A percentile compares a stretch with the other conserved stretches of the same genome.
These are phyloP conservation scores for Candolleomyces aberdarensis DNA, from an alignment of 768 basidiomycete genomes.

Conservation along the genomic window DNA sequence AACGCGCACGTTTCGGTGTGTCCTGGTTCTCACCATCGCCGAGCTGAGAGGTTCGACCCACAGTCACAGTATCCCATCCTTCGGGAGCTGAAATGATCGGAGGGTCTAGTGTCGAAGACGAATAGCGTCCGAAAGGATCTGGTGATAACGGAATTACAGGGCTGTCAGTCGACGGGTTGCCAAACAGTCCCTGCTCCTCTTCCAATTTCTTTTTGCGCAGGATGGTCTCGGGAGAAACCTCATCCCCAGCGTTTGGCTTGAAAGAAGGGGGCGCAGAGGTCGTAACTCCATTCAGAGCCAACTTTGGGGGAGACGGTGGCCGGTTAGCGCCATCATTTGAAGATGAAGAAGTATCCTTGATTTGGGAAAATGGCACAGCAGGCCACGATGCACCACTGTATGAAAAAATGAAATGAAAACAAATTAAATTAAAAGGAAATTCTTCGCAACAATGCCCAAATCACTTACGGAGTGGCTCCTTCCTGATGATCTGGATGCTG, in stretches of 20 bases:
- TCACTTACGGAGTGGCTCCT: conserved; percentile 16
- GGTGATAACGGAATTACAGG: conserved; percentile 82
- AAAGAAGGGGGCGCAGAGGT: conserved; percentile 55
- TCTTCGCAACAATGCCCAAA: background rate
- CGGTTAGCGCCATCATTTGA: conserved; percentile 16
- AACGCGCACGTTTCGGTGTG: conserved; percentile 16
- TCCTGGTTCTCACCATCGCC: conserved; percentile 7
- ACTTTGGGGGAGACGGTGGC: conserved; percentile 53
- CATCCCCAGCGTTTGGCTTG: conserved; percentile 20
- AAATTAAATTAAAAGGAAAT: background rate
- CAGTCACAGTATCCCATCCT: conserved; percentile 42
- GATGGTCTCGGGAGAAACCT: conserved; percentile 42
- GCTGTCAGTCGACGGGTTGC: conserved; percentile 37
- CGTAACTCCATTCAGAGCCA: conserved; percentile 69
- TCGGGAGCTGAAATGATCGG: conserved; percentile 25
- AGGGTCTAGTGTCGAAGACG: conserved; percentile 40
- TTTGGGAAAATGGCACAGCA: conserved; percentile 36
- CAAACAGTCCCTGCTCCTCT: conserved; percentile 49
- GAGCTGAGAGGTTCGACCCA: conserved; percentile 14
- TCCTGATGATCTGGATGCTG: conserved; percentile 27
- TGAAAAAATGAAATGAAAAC: background rate
- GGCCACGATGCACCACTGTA: conserved; percentile 30
- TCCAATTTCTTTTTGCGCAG: conserved; percentile 48
- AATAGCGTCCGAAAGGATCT: conserved; percentile 75
- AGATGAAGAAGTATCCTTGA: conserved; percentile 25